These are phyloP conservation scores for Diaporthe batatas DNA, from an alignment of 2,329 filamentous ascomycete species.

Conservation along the genomic window DNA sequence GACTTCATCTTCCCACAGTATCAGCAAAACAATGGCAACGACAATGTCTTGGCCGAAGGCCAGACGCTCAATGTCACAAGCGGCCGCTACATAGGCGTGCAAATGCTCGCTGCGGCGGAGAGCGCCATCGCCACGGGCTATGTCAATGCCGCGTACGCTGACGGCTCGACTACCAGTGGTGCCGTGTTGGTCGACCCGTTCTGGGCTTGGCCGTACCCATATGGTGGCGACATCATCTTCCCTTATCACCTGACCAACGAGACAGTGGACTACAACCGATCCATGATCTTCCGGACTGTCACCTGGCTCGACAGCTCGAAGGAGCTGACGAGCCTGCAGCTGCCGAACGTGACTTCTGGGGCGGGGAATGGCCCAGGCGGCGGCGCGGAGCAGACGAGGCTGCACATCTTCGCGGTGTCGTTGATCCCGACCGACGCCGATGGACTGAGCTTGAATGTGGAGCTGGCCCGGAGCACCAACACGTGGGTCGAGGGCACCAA, in stretches of 20 bases:
- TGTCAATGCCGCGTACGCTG: constrained; percentile 42
- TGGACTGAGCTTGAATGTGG: constrained; percentile 18
- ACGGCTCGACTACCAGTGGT: constrained; percentile 35
- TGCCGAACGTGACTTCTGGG: constrained; percentile 37
- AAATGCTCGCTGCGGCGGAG: constrained; percentile 44
- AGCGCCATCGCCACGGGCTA: constrained; percentile 42
- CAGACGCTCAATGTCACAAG: constrained; percentile 39
- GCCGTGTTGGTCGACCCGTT: constrained; percentile 42
- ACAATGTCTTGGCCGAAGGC: constrained; percentile 44
- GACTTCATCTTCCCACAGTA: constrained; percentile 42
- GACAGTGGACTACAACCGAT: constrained; percentile 43
- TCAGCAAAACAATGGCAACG: constrained; percentile 36
- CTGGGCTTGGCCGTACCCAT: constrained; percentile 44
- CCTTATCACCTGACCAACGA: constrained; percentile 43
- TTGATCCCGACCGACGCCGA: constrained; percentile 21
- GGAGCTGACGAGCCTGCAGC: constrained; percentile 40
- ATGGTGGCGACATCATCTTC: constrained; percentile 44
- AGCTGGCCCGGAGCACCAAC: constrained; percentile 40
- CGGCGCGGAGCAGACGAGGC: constrained; percentile 22
- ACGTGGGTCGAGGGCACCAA: constrained; percentile 41
- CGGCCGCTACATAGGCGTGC: constrained; percentile 42
- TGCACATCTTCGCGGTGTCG: constrained; percentile 40
- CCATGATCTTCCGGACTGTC: constrained; percentile 43
- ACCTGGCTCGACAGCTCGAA: constrained; percentile 43
- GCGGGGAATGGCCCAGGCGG: constrained; percentile 34